Evolutionary conservation across 768 basidiomycete species (phyloP).

Genomic region (Auriscalpium vulgare): DNA sequence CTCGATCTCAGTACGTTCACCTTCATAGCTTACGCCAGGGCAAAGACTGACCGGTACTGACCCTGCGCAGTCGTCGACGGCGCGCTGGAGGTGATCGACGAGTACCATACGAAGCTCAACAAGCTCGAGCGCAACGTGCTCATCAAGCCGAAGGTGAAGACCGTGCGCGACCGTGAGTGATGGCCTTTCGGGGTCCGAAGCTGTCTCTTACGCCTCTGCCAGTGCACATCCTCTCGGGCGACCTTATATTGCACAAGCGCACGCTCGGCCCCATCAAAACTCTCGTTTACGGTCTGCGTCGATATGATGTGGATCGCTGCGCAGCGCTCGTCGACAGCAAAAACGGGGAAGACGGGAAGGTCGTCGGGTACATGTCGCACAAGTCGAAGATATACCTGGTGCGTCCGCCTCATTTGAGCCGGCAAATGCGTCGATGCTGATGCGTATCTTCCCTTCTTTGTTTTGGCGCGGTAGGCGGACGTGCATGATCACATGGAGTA

Average conservation of each 20-base stretch:
- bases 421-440: no score
- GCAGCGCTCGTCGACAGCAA: conserved; percentile 43
- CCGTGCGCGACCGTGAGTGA: conserved; percentile 47
- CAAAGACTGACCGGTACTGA: background rate
- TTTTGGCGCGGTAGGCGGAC: conserved; percentile 40
- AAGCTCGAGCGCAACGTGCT: conserved; percentile 55
- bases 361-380: conserved; percentile 58
- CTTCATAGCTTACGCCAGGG: background rate
- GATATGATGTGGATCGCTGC: conserved; percentile 63
- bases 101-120: conserved; percentile 55
- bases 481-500: conserved; percentile 74
- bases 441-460: no score
- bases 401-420: conserved; percentile 8
- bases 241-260: conserved; percentile 65
- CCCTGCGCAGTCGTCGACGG: conserved; percentile 51
- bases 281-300: conserved; percentile 57
- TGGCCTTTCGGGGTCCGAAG: background rate
- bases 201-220: background rate
- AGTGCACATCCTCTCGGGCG: conserved; percentile 75
- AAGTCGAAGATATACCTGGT: conserved; percentile 65
- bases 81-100: conserved; percentile 59
- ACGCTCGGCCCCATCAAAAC: conserved; percentile 67
- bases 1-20: conserved; percentile 41
- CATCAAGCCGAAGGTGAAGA: conserved; percentile 50
- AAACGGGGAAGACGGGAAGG: conserved; percentile 26